A percentile compares a stretch with the other conserved stretches of the same genome.
phyloP scores from a whole-genome alignment of 2,329 filamentous ascomycete genomes.

The Aspergillus niger region DNA sequence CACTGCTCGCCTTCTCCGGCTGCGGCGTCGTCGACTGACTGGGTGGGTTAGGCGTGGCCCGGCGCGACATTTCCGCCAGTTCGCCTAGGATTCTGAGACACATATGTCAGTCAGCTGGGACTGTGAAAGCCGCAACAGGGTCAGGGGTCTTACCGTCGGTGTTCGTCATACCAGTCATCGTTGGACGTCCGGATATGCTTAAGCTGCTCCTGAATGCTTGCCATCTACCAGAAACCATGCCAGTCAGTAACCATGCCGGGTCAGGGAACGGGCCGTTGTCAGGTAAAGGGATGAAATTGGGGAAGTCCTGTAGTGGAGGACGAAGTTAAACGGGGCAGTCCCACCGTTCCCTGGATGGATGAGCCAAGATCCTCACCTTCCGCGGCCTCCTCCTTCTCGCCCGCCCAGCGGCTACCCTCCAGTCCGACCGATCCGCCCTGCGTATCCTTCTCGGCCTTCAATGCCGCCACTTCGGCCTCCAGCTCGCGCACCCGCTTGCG shows the following conservation, averaged over 20 bases:
- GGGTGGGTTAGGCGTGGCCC: slow-evolving; percentile 30
- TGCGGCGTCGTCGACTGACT: slow-evolving; percentile 34
- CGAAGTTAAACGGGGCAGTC: slow-evolving; percentile 40
- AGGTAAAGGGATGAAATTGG: slow-evolving; percentile 34
- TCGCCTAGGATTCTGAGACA: slow-evolving; percentile 41
- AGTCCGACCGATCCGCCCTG: slow-evolving; percentile 36
- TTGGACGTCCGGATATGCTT: slow-evolving; percentile 48
- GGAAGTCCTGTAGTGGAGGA: slow-evolving; percentile 20
- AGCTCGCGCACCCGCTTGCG: slow-evolving; percentile 43
- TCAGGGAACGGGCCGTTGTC: slow-evolving; percentile 27
- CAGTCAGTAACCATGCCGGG: slow-evolving; percentile 17
- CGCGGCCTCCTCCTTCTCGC: slow-evolving; percentile 37
- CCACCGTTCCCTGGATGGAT: slow-evolving; percentile 53
- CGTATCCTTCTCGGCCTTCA: slow-evolving; percentile 37
- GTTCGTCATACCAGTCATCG: slow-evolving; percentile 48
- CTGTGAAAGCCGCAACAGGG: no score
- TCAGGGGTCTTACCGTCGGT: slow-evolving; percentile 39
- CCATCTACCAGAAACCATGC: slow-evolving; percentile 41
- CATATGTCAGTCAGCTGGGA: background rate
- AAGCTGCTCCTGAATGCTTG: slow-evolving; percentile 51
- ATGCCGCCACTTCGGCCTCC: slow-evolving; percentile 40
- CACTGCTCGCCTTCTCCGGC: slow-evolving; percentile 22
- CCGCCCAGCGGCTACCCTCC: slow-evolving; percentile 47
- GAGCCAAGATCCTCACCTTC: slow-evolving; percentile 52
- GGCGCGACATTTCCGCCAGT: slow-evolving; percentile 38